Evolutionary conservation across 129 eudicot species (phyloP).

Genomic region (Erigeron canadensis): DNA sequence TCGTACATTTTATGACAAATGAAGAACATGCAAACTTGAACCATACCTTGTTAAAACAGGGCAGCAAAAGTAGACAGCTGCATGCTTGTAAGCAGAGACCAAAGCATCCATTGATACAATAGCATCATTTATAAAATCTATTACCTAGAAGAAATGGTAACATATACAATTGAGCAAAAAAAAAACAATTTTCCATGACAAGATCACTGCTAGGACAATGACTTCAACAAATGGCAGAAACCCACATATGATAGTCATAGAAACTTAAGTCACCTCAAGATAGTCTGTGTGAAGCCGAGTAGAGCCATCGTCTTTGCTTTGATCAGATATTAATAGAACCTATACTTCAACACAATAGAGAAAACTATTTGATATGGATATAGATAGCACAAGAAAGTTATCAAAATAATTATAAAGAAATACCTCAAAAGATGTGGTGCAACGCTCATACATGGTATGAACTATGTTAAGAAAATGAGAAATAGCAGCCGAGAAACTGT

Average conservation of each 20-base stretch:
- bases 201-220: background rate
- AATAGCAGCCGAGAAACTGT: slow-evolving; percentile 49
- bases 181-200: background rate
- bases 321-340: slow-evolving; percentile 69
- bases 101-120: slow-evolving; percentile 81
- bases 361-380: slow-evolving; percentile 19
- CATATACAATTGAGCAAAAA: background rate
- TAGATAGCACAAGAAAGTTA: background rate
- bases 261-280: slow-evolving; percentile 64
- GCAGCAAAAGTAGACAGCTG: slow-evolving; percentile 75
- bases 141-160: slow-evolving; percentile 41
- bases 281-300: slow-evolving; percentile 63
- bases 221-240: background rate
- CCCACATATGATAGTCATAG: background rate
- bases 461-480: slow-evolving; percentile 76
- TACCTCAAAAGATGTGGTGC: slow-evolving; percentile 89
- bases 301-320: slow-evolving; percentile 44
- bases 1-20: background rate
- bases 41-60: slow-evolving; percentile 71
- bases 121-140: slow-evolving; percentile 94
- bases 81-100: slow-evolving; percentile 68
- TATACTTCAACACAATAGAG: slow-evolving; percentile 31
- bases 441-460: slow-evolving; percentile 85
- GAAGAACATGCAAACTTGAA: background rate
- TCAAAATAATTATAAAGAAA: background rate